phyloP scores from a whole-genome alignment of 805 yeast genomes.

The Yamadazyma scolyti region DNA sequence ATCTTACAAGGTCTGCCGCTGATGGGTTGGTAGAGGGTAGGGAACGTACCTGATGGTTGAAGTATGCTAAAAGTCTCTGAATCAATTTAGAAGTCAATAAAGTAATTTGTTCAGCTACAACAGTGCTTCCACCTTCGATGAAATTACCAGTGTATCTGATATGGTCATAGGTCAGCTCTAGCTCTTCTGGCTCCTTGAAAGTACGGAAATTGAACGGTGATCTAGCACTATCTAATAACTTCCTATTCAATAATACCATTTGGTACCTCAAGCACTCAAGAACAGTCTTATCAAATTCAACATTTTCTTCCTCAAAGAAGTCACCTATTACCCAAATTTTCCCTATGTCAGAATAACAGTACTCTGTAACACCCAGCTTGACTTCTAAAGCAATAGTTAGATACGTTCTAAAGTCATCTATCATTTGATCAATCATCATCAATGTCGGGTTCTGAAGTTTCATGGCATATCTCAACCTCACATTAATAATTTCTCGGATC shows the following conservation, averaged over 20 bases:
- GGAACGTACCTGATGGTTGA: constrained; percentile 61
- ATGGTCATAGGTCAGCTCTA: constrained; percentile 78
- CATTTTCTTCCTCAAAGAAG: constrained; percentile 51
- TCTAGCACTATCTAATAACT: constrained; percentile 72
- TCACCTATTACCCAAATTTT: constrained; percentile 71
- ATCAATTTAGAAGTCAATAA: constrained; percentile 62
- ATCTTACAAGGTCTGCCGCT: constrained; percentile 45
- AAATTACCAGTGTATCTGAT: constrained; percentile 73
- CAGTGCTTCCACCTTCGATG: constrained; percentile 76
- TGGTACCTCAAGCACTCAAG: constrained; percentile 71
- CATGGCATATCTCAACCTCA: constrained; percentile 73
- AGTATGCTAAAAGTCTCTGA: constrained; percentile 64
- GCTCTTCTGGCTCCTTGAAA: constrained; percentile 86
- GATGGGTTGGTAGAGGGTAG: constrained; percentile 48
- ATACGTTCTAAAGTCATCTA: constrained; percentile 78
- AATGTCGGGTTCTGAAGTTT: constrained; percentile 81
- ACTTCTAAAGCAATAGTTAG: constrained; percentile 72
- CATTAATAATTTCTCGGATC: constrained; percentile 71
- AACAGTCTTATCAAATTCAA: constrained; percentile 59
- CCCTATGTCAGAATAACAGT: constrained; percentile 48
- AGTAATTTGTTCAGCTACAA: constrained; percentile 75
- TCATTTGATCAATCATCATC: constrained; percentile 94
- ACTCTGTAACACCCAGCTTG: constrained; percentile 61
- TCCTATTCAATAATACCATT: constrained; percentile 66
- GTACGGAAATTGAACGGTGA: constrained; percentile 65